Base-by-base conservation (phyloP, 164 flowering plant species). In the Platanus orientalis region DNA sequence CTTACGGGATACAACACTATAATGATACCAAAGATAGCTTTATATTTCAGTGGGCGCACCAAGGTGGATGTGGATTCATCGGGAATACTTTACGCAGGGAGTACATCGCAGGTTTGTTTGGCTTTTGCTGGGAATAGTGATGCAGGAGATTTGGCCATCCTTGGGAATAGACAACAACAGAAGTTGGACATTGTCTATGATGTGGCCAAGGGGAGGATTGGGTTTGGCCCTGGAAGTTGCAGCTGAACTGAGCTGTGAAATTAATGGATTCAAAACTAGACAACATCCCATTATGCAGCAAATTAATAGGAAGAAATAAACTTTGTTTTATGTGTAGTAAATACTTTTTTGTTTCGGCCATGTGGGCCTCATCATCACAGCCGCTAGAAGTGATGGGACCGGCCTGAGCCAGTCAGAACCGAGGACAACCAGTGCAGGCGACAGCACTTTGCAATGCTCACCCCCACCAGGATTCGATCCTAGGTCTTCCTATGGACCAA, bases 81-180 rank as follows among this genome's bases (percentile, higher is more conserved):
- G 1, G 75, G 72, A 23, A 75, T 69, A 7, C 32, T 78, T 2
- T 9, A 40, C 0, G 58, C 23, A 1, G 55, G 20, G 9, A 28
- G 54, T 12, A 16, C 7, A 19, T 6, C 67, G 2, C 57, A 50
- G 19, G 30, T 54, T 0, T 75, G 79, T 65, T 57, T 78, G 19
- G 79, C 81, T 1, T 75, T 78, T 48, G 75, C 79, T 3, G 63
- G 39, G 20, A 73, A 73, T 48, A 23, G 50, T 1, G 60, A 49
- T 14, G 62, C 21, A 4, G 9, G n/a, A 4, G 68, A 60, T 23
- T 54, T 65, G 9, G 71, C 45, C 14, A 72, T 78, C 16, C 53
- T 74, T 19, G 81, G 78, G 26, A 74, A 71, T 44, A 42, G 29
- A 7, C 78, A 74, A 56, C 80, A 77, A 55, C 16, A 60, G 58